Percentiles rank a stretch among this genome's conserved stretches.
phyloP scores from a whole-genome alignment of 2,329 filamentous ascomycete species.

The Colletotrichum sp. region DNA sequence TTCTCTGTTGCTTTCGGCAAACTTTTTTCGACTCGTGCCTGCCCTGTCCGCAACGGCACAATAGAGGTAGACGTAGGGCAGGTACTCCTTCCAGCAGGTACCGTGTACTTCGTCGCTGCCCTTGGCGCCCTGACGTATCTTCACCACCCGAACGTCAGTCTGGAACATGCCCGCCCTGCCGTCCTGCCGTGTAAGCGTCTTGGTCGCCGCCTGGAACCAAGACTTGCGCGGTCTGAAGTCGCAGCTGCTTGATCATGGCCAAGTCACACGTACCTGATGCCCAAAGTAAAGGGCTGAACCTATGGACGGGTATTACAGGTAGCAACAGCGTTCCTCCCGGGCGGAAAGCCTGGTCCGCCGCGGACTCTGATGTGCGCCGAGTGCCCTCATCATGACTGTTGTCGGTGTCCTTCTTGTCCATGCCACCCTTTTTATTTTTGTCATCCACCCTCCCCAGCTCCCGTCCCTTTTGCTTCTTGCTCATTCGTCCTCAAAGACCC shows the following conservation, averaged over 20 bases:
- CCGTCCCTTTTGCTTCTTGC: neutral
- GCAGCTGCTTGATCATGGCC: neutral
- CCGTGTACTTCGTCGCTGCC: neutral
- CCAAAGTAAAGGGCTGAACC: neutral
- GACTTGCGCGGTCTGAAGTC: neutral
- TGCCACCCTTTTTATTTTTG: neutral
- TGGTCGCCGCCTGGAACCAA: neutral
- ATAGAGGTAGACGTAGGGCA: neutral
- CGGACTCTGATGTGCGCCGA: neutral
- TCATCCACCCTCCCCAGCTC: neutral
- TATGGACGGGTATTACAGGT: neutral
- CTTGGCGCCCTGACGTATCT: neutral
- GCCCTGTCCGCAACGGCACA: neutral
- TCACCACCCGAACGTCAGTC: neutral
- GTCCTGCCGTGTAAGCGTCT: neutral
- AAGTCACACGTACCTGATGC: neutral
- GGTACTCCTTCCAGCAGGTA: neutral
- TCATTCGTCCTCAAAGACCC: neutral
- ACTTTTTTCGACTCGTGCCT: neutral
- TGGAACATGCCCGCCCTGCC: neutral
- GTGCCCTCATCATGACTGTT: conserved; percentile 5
- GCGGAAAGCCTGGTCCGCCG: neutral
- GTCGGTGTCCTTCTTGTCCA: neutral
- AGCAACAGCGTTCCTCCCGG: neutral
- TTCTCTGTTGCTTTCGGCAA: neutral